These are phyloP conservation scores for Botrytis byssoidea DNA, from an alignment of 2,329 filamentous ascomycete species.

Conservation along the genomic window DNA sequence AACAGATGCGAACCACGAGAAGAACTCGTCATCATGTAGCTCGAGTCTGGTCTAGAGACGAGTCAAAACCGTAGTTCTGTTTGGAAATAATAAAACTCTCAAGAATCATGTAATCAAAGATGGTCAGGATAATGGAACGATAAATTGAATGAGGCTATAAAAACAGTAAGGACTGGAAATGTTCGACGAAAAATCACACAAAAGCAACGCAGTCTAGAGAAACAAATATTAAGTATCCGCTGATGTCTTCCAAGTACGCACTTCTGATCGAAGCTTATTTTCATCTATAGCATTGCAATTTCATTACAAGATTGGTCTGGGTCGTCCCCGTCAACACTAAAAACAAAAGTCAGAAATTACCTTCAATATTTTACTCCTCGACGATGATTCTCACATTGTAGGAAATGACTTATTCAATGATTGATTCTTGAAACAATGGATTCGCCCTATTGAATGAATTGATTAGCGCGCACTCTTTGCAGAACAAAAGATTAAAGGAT, in stretches of 20 bases:
- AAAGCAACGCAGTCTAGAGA: conserved; percentile 6
- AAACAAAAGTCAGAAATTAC: background rate
- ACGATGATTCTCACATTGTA: background rate
- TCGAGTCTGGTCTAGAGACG: background rate
- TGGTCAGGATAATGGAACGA: too few relatives aligned
- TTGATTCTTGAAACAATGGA: background rate
- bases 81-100: background rate
- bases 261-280: background rate
- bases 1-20: background rate
- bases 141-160: background rate
- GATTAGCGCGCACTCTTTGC: too few relatives aligned
- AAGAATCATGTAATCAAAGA: background rate
- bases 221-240: background rate
- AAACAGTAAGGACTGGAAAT: background rate
- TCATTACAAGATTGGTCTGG: background rate
- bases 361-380: background rate
- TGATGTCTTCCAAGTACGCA: background rate
- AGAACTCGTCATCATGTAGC: background rate
- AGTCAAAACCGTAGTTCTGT: background rate
- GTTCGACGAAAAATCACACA: background rate
- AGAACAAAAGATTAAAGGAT: background rate
- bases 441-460: background rate
- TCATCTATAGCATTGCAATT: too few relatives aligned
- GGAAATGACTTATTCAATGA: background rate
- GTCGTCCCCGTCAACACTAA: background rate